Evolutionary conservation across 768 basidiomycete species (phyloP), one percentile per base, ranked within the genome.

Genomic region (Xerocomellus chrysenteron): DNA sequence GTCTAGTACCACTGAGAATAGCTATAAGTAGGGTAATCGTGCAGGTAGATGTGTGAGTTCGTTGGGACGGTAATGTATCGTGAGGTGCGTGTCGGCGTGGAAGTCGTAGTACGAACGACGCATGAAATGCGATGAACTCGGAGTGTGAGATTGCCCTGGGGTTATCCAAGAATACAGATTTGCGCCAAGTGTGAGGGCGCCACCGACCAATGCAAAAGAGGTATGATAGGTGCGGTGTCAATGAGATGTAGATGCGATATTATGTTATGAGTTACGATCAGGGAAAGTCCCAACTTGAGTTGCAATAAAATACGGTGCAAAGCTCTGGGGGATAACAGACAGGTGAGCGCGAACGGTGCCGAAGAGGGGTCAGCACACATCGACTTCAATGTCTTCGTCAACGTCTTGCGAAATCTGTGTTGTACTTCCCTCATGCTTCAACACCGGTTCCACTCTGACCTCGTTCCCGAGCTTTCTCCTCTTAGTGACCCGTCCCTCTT

Each of bases 401-500:
- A 53, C 28, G 36, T 49, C 52, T 41, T 61, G 63, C 13, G 52
- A 56, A 45, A 57, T 50, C 11, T 10, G 63, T 9, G 41, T 13
- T 19, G 32, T 10, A 37, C 36, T 54, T 42, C 37, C 30, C n/a
- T 52, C 58, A 32, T 39, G 37, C 35, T 47, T 55, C 49, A 30
- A 33, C 26, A 43, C 40, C 21, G 42, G 41, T 53, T 28, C 30
- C 21, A 39, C 21, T 19, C 50, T 53, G 39, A 14, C 42, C 21
- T 55, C 43, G 32, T 52, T 60, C 26, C 61, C 70, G 39, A 78
- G 58, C 52, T 69, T 69, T 64, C 87, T 78, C 60, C 80, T 81
- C 73, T 88, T 90, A 50, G 74, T 67, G 30, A 73, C 78, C 43
- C 85, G 84, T 36, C 76, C 79, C 44, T 82, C 78, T 39, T 81